A percentile compares a stretch with the other conserved stretches of the same genome.
Evolutionary conservation across 2,329 filamentous ascomycete genomes (phyloP).

Genomic region (Graphilbum ipis-grandicollis): DNA sequence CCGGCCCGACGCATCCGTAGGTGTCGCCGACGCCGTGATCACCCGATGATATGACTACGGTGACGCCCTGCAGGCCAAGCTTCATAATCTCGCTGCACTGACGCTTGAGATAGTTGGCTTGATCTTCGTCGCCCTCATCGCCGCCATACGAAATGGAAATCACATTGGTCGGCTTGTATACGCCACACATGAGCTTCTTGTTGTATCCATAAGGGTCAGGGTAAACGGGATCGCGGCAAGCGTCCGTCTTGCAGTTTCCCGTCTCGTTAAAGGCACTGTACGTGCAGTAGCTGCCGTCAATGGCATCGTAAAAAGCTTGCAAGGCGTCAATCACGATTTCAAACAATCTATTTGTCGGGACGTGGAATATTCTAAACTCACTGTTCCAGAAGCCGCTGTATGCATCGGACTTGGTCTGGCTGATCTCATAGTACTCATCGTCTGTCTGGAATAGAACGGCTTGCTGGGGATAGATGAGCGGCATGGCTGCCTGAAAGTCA

Average conservation of each 20-base stretch:
- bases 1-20: slow-evolving; percentile 17
- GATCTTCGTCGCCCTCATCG: slow-evolving; percentile 31
- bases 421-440: slow-evolving; percentile 18
- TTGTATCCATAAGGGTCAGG: slow-evolving; percentile 27
- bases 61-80: slow-evolving; percentile 27
- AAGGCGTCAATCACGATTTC: no score
- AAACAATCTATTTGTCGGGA: no score
- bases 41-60: slow-evolving; percentile 27
- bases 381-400: slow-evolving; percentile 4
- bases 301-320: slow-evolving; percentile 24
- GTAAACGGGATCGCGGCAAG: slow-evolving; percentile 26
- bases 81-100: slow-evolving; percentile 33
- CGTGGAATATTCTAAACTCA: not conserved
- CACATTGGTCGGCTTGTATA: slow-evolving; percentile 31
- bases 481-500: slow-evolving; percentile 18
- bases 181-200: slow-evolving; percentile 18
- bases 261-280: slow-evolving; percentile 26
- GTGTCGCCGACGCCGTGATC: slow-evolving; percentile 23
- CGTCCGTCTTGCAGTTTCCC: slow-evolving; percentile 18
- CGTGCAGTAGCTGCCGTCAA: slow-evolving; percentile 31
- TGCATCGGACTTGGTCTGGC: slow-evolving; percentile 1
- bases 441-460: slow-evolving; percentile 23
- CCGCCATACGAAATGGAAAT: slow-evolving; percentile 37
- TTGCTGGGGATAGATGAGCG: slow-evolving; percentile 23
- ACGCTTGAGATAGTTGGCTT: slow-evolving; percentile 30